Conservation (phyloP, 2,329 filamentous ascomycete species). For the Furcasterigmium sp. region DNA sequence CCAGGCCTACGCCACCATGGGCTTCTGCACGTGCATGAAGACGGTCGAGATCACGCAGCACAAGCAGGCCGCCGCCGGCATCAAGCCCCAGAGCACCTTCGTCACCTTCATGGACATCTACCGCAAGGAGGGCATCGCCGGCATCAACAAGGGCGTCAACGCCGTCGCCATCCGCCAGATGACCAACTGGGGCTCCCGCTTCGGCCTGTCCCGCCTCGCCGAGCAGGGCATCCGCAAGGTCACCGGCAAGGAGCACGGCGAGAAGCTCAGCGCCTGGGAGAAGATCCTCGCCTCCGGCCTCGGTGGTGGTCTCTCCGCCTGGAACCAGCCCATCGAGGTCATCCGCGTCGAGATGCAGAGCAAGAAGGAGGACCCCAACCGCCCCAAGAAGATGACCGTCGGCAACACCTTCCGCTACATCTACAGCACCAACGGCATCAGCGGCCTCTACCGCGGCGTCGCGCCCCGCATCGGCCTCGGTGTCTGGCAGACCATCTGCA, state of each 20-base stretch:
- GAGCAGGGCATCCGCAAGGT: constrained; percentile 79
- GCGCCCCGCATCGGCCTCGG: constrained; percentile 89
- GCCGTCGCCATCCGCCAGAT: constrained; percentile 98
- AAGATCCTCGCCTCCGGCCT: constrained; percentile 84
- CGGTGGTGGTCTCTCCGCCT: constrained; percentile 91
- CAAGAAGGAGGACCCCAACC: constrained; percentile 96
- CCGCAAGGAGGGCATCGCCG: constrained; percentile 84
- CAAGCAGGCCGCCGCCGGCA: constrained; percentile 80
- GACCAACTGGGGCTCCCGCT: constrained; percentile 98
- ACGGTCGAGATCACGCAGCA: constrained; percentile 99
- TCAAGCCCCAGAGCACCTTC: constrained; percentile 85
- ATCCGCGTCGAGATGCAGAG: constrained; percentile 99
- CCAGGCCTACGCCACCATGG: constrained; percentile 99
- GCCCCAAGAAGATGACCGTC: constrained; percentile 98
- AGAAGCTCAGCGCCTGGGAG: constrained; percentile 75
- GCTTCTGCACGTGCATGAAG: constrained; percentile 99
- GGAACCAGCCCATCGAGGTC: constrained; percentile 99
- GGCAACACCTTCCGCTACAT: constrained; percentile 83
- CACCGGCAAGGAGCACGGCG: constrained; percentile 72
- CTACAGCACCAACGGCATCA: constrained; percentile 80
- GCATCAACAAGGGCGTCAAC: constrained; percentile 98
- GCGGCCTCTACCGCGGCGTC: constrained; percentile 93
- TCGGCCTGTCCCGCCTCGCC: constrained; percentile 86
- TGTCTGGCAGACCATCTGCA: constrained; percentile 99
- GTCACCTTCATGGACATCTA: constrained; percentile 97